Base-by-base conservation (phyloP, 345 rosid species). In the Syzygium aromaticum region DNA sequence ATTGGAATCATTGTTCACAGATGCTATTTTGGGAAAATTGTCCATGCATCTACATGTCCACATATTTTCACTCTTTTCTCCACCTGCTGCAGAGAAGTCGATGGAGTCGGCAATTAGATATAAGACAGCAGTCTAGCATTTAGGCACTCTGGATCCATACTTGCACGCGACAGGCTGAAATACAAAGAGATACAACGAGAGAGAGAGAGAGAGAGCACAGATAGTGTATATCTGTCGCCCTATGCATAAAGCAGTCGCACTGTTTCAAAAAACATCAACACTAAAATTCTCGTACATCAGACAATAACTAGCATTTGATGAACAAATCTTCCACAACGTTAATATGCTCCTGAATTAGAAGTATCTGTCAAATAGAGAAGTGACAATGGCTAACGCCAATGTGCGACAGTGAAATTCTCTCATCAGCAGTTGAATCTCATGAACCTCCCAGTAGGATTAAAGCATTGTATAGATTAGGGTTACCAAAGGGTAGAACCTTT, bases 41-140 rank as follows among this genome's bases (percentile, higher is more conserved):
- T 92, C 92, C 51, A 94, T 91, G 92, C 99, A 98, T 84, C 73
- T 53, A 87, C 99, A 98, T 51, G 84, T 89, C 99, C 99, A 96
- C 86, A 88, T 91, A 87, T 88, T 90, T 87, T 89, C 92, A 59
- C 86, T 89, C 38, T 88, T 84, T 89, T 84, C 91, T 86, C 89
- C 92, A 87, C 85, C 96, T 90, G 91, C 77, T 52, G 38, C 54
- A 91, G 86, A 77, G 85, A 85, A 77, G 86, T 78, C 43, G 88
- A 73, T n/a, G 52, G 53, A 61, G 80, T 86, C 85, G 87, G 77
- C 89, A 78, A 46, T 28, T 57, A 40, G 30, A 77, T 73, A 84
- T 51, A 52, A 80, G 53, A 43, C 13, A 86, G 49, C 49, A 21
- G 49, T 73, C 49, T 73, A 73, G 49, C 38, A 38, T 73, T 73